phyloP scores from a whole-genome alignment of 202 grass and related monocot species.

The Sporobolus alterniflorus region DNA sequence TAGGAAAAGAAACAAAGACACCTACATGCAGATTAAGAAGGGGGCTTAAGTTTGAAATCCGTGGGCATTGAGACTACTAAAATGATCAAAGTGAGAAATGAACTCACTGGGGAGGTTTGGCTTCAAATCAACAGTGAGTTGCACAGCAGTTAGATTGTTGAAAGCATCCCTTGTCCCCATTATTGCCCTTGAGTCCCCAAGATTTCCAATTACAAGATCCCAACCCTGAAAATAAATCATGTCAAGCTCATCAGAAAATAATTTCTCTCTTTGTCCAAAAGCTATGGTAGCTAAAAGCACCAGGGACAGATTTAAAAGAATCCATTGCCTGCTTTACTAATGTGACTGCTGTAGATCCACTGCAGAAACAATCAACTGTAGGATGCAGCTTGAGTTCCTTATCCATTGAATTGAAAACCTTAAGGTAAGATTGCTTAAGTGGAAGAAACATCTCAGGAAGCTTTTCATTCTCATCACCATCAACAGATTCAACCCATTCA shows the following conservation, averaged over 20 bases:
- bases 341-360: conserved; percentile 93
- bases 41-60: conserved; percentile 2
- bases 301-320: conserved; percentile 43
- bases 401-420: conserved; percentile 97
- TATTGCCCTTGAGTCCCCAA: conserved; percentile 98
- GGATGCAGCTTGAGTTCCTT: conserved; percentile 89
- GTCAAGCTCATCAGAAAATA: conserved; percentile 31
- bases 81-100: conserved; percentile 23
- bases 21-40: neutral
- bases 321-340: conserved; percentile 86
- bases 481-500: conserved; percentile 67
- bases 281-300: neutral
- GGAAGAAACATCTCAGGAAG: conserved; percentile 87
- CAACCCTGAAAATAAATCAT: conserved; percentile 71
- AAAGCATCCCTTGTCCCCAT: conserved; percentile 80
- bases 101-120: conserved; percentile 96
- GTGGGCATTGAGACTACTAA: neutral
- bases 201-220: conserved; percentile 97
- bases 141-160: conserved; percentile 92
- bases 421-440: conserved; percentile 88
- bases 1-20: neutral
- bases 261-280: conserved; percentile 26
- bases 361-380: conserved; percentile 97
- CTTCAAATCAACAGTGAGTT: conserved; percentile 99
- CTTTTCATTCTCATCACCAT: conserved; percentile 61